A percentile compares a stretch with the other conserved stretches of the same genome.
Evolutionary conservation across 176 grass and related monocot genomes (phyloP).

Genomic region (maize (Zea mays)): DNA sequence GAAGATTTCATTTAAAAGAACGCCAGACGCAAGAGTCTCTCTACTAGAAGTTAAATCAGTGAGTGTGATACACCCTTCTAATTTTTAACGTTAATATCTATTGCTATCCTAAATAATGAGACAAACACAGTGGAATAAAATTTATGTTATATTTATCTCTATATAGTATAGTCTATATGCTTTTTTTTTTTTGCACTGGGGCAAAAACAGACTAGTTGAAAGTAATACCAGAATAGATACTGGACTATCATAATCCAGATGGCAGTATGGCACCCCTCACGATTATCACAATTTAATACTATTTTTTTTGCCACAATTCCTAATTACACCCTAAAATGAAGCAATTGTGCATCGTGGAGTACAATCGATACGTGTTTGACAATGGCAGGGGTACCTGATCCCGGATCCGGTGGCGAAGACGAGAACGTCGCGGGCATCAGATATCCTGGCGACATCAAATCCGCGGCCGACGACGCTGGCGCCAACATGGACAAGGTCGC

Average conservation of each 20-base stretch:
- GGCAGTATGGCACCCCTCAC: neutral
- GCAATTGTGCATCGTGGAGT: neutral
- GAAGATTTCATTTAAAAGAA: no score
- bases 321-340: neutral
- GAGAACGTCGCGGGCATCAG: constrained; percentile 42
- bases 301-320: neutral
- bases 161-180: no score
- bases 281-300: neutral
- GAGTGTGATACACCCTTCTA: no score
- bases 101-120: no score
- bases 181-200: no score
- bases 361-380: neutral
- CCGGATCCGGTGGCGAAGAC: constrained; percentile 82
- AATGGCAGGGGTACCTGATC: constrained; percentile 54
- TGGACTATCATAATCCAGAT: neutral
- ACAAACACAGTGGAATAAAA: no score
- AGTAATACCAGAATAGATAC: neutral
- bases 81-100: no score
- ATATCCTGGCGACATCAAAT: constrained; percentile 49
- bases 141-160: no score
- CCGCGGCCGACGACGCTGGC: constrained; percentile 56
- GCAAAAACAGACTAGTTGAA: no score
- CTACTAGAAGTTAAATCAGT: no score
- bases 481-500: constrained; percentile 54
- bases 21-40: no score